A percentile compares a stretch with the other conserved stretches of the same genome.
Conservation (phyloP, 805 yeast genomes). For the Kodamaea kaohsiungensis region DNA sequence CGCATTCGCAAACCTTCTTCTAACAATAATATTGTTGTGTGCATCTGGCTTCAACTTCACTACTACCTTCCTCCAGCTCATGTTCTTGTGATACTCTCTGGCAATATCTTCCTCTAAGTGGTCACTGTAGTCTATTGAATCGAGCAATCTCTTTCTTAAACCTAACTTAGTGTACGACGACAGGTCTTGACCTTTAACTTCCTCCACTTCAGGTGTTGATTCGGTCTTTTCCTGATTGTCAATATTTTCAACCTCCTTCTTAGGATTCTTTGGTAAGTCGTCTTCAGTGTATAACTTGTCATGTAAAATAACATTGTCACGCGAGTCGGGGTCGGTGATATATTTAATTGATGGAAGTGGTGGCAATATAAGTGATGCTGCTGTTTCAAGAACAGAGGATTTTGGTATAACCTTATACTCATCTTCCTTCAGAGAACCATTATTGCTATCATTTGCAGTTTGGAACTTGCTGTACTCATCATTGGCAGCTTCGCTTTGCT, state of each 20-base stretch:
- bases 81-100: slow-evolving; percentile 77
- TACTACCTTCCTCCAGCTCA: slow-evolving; percentile 90
- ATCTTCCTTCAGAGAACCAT: slow-evolving; percentile 13
- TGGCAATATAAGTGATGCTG: slow-evolving; percentile 73
- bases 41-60: slow-evolving; percentile 90
- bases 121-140: slow-evolving; percentile 35
- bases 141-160: slow-evolving; percentile 21
- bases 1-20: slow-evolving; percentile 88
- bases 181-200: background rate
- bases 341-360: slow-evolving; percentile 74
- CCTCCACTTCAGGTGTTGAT: background rate
- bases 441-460: slow-evolving; percentile 11
- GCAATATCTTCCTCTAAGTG: slow-evolving; percentile 79
- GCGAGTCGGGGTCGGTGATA: slow-evolving; percentile 62
- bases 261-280: slow-evolving; percentile 53
- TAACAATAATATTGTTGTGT: slow-evolving; percentile 86
- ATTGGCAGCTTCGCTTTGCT: slow-evolving; percentile 31
- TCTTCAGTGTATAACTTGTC: slow-evolving; percentile 70
- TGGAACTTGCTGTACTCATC: slow-evolving; percentile 15
- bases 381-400: slow-evolving; percentile 77
- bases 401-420: slow-evolving; percentile 49
- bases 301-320: slow-evolving; percentile 74
- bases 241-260: background rate
- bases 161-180: slow-evolving; percentile 14
- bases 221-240: background rate